Evolutionary conservation across 2,329 filamentous ascomycete genomes (phyloP).

Genomic region (Dactylellina haptotyla): DNA sequence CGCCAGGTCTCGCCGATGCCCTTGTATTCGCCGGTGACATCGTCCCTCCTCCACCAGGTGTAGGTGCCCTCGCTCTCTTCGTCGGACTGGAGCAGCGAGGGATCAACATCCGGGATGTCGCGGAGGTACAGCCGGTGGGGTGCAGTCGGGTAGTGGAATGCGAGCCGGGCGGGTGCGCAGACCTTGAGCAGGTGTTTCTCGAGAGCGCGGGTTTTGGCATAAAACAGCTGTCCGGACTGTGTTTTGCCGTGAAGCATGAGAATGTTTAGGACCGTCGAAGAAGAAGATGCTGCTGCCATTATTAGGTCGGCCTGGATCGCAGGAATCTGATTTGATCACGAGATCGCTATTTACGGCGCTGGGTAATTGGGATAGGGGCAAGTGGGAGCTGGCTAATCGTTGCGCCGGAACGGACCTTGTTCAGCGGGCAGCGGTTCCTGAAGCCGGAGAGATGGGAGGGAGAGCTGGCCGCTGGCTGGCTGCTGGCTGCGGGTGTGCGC

Average conservation of each 20-base stretch:
- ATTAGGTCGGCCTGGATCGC: not conserved
- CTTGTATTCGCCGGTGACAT: slow-evolving; percentile 59
- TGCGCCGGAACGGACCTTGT: not conserved
- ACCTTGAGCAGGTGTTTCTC: slow-evolving; percentile 63
- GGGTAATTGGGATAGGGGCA: not conserved
- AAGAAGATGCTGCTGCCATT: slow-evolving; percentile 2
- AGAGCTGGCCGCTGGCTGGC: slow-evolving; percentile 1
- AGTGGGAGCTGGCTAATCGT: too few relatives aligned
- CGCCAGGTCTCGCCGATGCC: slow-evolving; percentile 56
- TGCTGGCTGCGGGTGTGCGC: slow-evolving; percentile 24
- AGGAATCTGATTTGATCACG: slow-evolving; percentile 21
- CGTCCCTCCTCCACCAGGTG: slow-evolving; percentile 70
- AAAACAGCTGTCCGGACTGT: slow-evolving; percentile 72
- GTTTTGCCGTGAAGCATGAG: slow-evolving; percentile 68
- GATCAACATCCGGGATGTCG: slow-evolving; percentile 64
- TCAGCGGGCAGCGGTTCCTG: slow-evolving; percentile 43
- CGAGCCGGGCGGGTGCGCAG: slow-evolving; percentile 53
- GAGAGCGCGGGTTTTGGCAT: slow-evolving; percentile 73
- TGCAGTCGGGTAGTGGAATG: slow-evolving; percentile 63
- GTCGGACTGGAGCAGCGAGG: slow-evolving; percentile 59
- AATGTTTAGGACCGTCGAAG: slow-evolving; percentile 36
- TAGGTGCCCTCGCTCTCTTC: slow-evolving; percentile 66
- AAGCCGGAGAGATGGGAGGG: slow-evolving; percentile 4
- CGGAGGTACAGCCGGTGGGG: slow-evolving; percentile 63
- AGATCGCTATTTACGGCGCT: slow-evolving; percentile 19